These are phyloP conservation scores for Boletus sp. DNA, from an alignment of 768 basidiomycete species.

Conservation along the genomic window DNA sequence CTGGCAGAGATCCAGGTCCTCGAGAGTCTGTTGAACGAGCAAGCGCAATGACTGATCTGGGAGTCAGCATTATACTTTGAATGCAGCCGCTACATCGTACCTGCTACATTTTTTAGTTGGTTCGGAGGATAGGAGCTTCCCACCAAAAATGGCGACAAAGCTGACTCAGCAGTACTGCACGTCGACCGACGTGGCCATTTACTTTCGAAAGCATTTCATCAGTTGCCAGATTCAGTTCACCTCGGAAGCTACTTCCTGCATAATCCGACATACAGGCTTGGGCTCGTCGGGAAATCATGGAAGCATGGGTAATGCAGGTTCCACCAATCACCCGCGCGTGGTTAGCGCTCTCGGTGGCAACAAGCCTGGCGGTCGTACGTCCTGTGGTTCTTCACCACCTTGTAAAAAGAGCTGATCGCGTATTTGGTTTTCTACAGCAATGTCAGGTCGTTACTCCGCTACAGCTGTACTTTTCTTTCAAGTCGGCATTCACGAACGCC, in stretches of 20 bases:
- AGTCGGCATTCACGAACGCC: constrained; percentile 74
- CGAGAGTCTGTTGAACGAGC: constrained; percentile 36
- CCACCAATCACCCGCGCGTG: constrained; percentile 89
- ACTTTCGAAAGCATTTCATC: neutral
- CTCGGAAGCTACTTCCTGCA: neutral
- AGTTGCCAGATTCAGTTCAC: neutral
- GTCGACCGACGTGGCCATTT: constrained; percentile 9
- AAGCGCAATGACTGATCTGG: neutral
- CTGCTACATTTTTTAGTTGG: too few relatives aligned
- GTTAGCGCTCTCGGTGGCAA: constrained; percentile 75
- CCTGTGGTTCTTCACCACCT: neutral
- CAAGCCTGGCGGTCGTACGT: constrained; percentile 85
- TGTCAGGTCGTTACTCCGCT: constrained; percentile 86
- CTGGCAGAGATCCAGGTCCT: constrained; percentile 51
- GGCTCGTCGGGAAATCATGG: constrained; percentile 46
- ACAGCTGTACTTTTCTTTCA: constrained; percentile 91
- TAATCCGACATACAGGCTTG: constrained; percentile 1
- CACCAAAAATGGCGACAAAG: neutral
- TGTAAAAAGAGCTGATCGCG: constrained; percentile 1
- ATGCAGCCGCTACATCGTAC: too few relatives aligned
- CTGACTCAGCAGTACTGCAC: constrained; percentile 21
- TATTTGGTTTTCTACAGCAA: constrained; percentile 56
- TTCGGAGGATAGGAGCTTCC: neutral
- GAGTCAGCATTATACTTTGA: neutral
- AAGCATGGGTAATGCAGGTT: constrained; percentile 89